Conservation (phyloP, 2,329 filamentous ascomycete species). For the Aspergillus sp. region DNA sequence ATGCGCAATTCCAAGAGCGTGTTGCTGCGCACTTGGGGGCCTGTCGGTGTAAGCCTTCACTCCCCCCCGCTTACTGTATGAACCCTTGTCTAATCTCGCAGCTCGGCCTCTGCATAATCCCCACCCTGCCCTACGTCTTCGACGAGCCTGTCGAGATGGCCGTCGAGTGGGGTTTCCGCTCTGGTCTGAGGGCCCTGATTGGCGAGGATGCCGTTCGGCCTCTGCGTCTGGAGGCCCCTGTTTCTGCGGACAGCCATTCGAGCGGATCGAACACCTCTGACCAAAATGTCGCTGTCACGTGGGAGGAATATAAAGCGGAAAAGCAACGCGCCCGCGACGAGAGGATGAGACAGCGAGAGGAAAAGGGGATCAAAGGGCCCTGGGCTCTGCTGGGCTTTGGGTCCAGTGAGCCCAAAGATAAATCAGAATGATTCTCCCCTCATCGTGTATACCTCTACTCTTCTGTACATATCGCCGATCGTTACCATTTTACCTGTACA, state of each 20-base stretch:
- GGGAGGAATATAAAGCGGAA: conserved; percentile 27
- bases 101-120: conserved; percentile 63
- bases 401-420: conserved; percentile 6
- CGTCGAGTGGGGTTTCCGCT: conserved; percentile 84
- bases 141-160: conserved; percentile 88
- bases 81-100: conserved; percentile 21
- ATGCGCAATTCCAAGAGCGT: conserved; percentile 73
- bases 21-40: conserved; percentile 70
- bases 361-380: conserved; percentile 9
- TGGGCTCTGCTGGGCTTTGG: conserved; percentile 7
- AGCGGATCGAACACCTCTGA: conserved; percentile 1
- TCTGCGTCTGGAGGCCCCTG: too few species aligned
- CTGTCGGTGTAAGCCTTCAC: conserved; percentile 65
- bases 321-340: conserved; percentile 19
- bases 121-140: conserved; percentile 73
- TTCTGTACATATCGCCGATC: too few species aligned
- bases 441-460: too few species aligned
- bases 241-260: conserved; percentile 7
- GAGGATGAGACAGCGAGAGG: conserved; percentile 14
- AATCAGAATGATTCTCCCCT: too few species aligned
- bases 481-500: too few species aligned
- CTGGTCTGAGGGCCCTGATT: conserved; percentile 64
- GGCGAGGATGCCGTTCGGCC: conserved; percentile 48
- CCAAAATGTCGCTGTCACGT: conserved; percentile 15
- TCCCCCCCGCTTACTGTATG: background rate